Base-by-base conservation (phyloP, 768 basidiomycete genomes). In the Nidularia pulvinata region DNA sequence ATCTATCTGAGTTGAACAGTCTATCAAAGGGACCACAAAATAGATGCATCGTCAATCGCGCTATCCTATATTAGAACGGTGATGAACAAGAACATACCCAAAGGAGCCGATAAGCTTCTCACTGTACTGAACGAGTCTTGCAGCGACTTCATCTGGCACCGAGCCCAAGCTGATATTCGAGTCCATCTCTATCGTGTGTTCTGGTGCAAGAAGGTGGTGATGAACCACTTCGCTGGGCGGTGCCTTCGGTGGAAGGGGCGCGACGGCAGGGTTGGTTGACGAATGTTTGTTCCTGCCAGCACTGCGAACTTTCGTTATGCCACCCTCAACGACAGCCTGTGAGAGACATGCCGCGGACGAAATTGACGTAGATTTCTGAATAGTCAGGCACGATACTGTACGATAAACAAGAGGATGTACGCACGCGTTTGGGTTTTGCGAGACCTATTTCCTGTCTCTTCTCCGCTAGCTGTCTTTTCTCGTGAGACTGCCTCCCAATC, bases 101-200 rank as follows among this genome's bases (percentile, higher is more conserved):
- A 74, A 73, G 54, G 75, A 69, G 61, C 61, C 65, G 57, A 76
- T 73, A 55, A 80, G 53, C 51, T 70, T 72, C 64, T 82, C 72
- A 53, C 78, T 75, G 55, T 79, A 81, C 56, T 73, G 73, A 60
- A 85, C 65, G 57, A 84, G 72, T 59, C 75, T 71, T 56, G 70
- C 74, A 52, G 81, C 78, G 57, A 79, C 69, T 45, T 74, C 75
- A 36, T 65, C 67, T 51, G 60, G 60, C 42, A 55, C 57, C 42
- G 61, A 60, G 55, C 59, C 68, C 50, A 63, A 61, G 58, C 69
- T 74, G 43, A 59, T 57, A 64, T 65, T 57, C 48, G 63, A 45
- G 45, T 52, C 62, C 14, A 42, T 42, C 36, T 53, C 50, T 43
- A 25, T 25, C 25, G 25, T 25, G 25, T 25, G 25, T 25, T 25